These are phyloP conservation scores for Rhizophagus sp. DNA, from an alignment of 192 early-diverging fungal species.

Conservation along the genomic window DNA sequence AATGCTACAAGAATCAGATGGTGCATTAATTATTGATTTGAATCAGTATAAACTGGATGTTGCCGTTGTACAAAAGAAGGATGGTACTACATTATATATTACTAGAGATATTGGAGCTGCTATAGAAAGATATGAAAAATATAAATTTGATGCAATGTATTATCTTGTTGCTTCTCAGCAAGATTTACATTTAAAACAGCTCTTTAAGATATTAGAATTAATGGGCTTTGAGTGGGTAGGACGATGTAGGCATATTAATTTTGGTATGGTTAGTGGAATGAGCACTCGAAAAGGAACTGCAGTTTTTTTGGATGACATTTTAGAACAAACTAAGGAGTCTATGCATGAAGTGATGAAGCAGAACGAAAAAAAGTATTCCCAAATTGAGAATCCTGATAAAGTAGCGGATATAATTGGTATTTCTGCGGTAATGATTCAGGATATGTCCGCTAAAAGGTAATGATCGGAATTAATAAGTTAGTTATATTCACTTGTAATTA, in stretches of 20 bases:
- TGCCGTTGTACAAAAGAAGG: conserved; percentile 84
- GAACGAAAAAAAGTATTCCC: conserved; percentile 83
- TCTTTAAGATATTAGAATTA: conserved; percentile 90
- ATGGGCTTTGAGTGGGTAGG: conserved; percentile 81
- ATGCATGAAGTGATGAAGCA: conserved; percentile 92
- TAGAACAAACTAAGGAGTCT: conserved; percentile 79
- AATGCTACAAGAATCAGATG: conserved; percentile 74
- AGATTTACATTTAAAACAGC: conserved; percentile 88
- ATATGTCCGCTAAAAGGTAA: conserved; percentile 69
- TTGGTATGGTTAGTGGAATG: conserved; percentile 95
- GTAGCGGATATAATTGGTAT: conserved; percentile 91
- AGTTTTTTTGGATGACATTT: conserved; percentile 94
- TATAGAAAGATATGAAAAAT: conserved; percentile 82
- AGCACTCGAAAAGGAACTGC: conserved; percentile 94
- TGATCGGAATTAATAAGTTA: not conserved
- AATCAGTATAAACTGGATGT: conserved; percentile 80
- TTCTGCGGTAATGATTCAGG: conserved; percentile 89
- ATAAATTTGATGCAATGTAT: conserved; percentile 89
- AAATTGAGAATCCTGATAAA: conserved; percentile 78
- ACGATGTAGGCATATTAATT: conserved; percentile 87
- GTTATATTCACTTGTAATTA: not conserved
- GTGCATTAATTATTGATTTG: conserved; percentile 87
- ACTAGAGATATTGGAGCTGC: conserved; percentile 98
- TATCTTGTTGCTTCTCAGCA: conserved; percentile 93
- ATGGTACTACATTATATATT: conserved; percentile 92